Evolutionary conservation across 441 rosid genomes (phyloP).

Genomic region (Capsella rubella): DNA sequence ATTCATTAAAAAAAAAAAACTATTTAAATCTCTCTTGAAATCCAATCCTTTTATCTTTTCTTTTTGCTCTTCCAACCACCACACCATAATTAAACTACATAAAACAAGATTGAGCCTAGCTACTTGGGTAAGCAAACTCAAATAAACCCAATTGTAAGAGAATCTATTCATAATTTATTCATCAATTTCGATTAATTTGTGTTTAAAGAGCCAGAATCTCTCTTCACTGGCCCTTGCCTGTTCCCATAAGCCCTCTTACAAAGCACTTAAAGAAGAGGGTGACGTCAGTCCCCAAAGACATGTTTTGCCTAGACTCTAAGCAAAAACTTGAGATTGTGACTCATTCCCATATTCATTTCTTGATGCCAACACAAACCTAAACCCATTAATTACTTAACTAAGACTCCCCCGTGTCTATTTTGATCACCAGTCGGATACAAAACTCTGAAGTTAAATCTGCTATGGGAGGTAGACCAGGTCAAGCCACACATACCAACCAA

Average conservation of each 20-base stretch:
- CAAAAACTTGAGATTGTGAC: constrained; percentile 40
- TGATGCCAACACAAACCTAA: constrained; percentile 43
- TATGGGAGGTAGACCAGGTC: background rate
- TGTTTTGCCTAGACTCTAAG: constrained; percentile 43
- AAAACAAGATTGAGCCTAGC: constrained; percentile 35
- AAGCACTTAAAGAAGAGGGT: constrained; percentile 30
- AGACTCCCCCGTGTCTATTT: constrained; percentile 5
- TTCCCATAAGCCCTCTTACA: constrained; percentile 35
- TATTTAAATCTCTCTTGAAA: constrained; percentile 34
- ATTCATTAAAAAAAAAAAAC: constrained; percentile 31
- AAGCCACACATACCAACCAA: background rate
- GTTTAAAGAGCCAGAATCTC: constrained; percentile 33
- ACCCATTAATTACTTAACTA: constrained; percentile 15
- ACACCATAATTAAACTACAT: constrained; percentile 44
- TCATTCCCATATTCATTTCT: constrained; percentile 30
- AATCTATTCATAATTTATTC: constrained; percentile 26
- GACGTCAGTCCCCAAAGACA: constrained; percentile 41
- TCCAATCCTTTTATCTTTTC: constrained; percentile 18
- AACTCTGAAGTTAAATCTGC: background rate
- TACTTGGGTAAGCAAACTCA: constrained; percentile 43
- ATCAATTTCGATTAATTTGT: constrained; percentile 22
- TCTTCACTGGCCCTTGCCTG: constrained; percentile 38
- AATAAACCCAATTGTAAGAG: constrained; percentile 2
- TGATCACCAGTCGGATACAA: constrained; percentile 20
- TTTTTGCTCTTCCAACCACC: constrained; percentile 42